phyloP scores from a whole-genome alignment of 257 asterid genomes.

The Anisodus tanguticus region DNA sequence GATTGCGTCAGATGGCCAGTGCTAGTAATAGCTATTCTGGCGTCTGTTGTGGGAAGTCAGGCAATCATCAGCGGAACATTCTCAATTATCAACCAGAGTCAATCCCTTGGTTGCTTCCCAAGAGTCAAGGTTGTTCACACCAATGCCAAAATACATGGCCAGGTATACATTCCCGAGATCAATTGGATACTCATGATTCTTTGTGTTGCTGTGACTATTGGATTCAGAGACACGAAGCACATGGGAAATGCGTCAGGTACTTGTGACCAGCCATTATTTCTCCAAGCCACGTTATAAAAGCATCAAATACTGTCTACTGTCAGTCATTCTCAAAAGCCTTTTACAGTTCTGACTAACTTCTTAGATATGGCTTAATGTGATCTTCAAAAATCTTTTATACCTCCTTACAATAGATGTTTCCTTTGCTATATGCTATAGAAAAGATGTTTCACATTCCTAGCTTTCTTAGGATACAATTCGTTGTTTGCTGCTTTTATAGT shows the following conservation, averaged over 20 bases:
- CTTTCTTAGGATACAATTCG: background rate
- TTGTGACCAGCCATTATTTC: background rate
- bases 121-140: slow-evolving; percentile 96
- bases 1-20: slow-evolving; percentile 92
- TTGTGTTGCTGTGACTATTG: slow-evolving; percentile 93
- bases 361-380: background rate
- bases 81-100: slow-evolving; percentile 95
- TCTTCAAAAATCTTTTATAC: background rate
- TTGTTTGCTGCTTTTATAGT: slow-evolving; percentile 20
- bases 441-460: background rate
- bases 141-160: slow-evolving; percentile 84
- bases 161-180: slow-evolving; percentile 96
- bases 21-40: slow-evolving; percentile 83
- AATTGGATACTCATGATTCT: slow-evolving; percentile 96
- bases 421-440: background rate
- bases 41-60: slow-evolving; percentile 97
- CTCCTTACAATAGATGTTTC: background rate
- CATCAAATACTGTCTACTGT: background rate
- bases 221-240: slow-evolving; percentile 87
- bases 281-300: background rate
- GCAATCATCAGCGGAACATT: slow-evolving; percentile 98
- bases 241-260: slow-evolving; percentile 96
- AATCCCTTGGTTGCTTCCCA: slow-evolving; percentile 94
- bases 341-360: background rate
- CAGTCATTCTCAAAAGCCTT: slow-evolving; percentile 3